Evolutionary conservation across 2,329 filamentous ascomycete species (phyloP).

Genomic region (Rutstroemia sp.): DNA sequence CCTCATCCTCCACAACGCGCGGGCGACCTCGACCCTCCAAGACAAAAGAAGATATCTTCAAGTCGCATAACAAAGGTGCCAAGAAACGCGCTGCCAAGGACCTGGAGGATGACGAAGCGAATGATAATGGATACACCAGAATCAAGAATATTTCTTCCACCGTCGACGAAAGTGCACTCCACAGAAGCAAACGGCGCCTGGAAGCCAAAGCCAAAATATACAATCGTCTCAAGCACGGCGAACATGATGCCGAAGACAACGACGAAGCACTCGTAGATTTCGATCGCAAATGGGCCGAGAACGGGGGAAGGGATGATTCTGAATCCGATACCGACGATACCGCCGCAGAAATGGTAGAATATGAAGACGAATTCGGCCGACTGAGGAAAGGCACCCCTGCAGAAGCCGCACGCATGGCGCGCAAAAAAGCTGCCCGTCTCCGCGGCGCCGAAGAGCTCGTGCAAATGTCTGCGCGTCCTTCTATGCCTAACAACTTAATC

Average conservation of each 20-base stretch:
- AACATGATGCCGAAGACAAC: slow-evolving; percentile 53
- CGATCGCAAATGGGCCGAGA: slow-evolving; percentile 88
- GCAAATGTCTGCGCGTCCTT: slow-evolving; percentile 59
- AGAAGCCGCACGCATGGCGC: slow-evolving; percentile 57
- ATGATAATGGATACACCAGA: slow-evolving; percentile 45
- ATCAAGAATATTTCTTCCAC: slow-evolving; percentile 37
- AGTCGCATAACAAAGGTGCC: slow-evolving; percentile 53
- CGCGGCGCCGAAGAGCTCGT: slow-evolving; percentile 55
- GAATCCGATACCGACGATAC: slow-evolving; percentile 38
- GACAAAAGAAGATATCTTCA: slow-evolving; percentile 63
- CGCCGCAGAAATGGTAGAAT: slow-evolving; percentile 64
- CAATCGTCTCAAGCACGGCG: slow-evolving; percentile 82
- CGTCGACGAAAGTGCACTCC: slow-evolving; percentile 48
- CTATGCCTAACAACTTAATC: slow-evolving; percentile 64
- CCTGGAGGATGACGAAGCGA: slow-evolving; percentile 44
- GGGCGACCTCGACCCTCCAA: slow-evolving; percentile 47
- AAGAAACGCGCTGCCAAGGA: slow-evolving; percentile 54
- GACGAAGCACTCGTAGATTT: slow-evolving; percentile 75
- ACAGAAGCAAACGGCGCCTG: slow-evolving; percentile 70
- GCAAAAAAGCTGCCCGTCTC: slow-evolving; percentile 43
- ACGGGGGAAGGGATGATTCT: slow-evolving; percentile 16
- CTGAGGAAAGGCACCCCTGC: slow-evolving; percentile 63
- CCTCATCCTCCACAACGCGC: slow-evolving; percentile 32
- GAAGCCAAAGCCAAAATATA: slow-evolving; percentile 86
- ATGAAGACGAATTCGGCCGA: slow-evolving; percentile 89